These are phyloP conservation scores for Metarhizium album DNA, from an alignment of 2,329 filamentous ascomycete genomes.

Conservation along the genomic window DNA sequence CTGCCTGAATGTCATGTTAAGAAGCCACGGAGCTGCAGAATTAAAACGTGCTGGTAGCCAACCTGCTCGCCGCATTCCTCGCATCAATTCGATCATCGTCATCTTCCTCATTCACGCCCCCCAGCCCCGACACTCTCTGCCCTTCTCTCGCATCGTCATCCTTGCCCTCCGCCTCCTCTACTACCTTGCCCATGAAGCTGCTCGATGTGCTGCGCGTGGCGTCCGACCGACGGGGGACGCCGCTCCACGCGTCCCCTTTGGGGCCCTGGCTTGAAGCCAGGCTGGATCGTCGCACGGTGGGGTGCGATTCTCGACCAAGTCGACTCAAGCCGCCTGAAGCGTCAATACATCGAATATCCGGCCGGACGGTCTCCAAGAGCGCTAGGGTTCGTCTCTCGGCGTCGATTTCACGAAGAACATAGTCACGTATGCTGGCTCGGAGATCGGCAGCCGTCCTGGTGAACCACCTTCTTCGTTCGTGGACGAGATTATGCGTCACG, in stretches of 20 bases:
- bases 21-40: background rate
- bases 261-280: conserved; percentile 85
- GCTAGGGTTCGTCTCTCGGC: conserved; percentile 85
- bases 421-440: conserved; percentile 75
- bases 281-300: conserved; percentile 59
- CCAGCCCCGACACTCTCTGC: background rate
- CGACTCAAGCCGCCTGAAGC: conserved; percentile 80
- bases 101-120: conserved; percentile 53
- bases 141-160: conserved; percentile 22
- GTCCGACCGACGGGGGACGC: conserved; percentile 74
- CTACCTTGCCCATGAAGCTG: conserved; percentile 53
- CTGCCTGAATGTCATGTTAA: background rate
- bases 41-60: conserved; percentile 89
- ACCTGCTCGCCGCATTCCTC: conserved; percentile 82
- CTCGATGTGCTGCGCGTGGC: conserved; percentile 69
- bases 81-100: conserved; percentile 93
- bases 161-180: conserved; percentile 47
- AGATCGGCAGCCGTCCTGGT: conserved; percentile 75
- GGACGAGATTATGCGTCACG: conserved; percentile 79
- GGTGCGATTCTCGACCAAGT: conserved; percentile 80
- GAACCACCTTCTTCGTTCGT: conserved; percentile 88
- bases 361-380: conserved; percentile 84
- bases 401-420: conserved; percentile 89
- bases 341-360: conserved; percentile 89
- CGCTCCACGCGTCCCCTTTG: conserved; percentile 97